Evolutionary conservation across 208 protist species (phyloP).

Genomic region (Trichomonas tenax): DNA sequence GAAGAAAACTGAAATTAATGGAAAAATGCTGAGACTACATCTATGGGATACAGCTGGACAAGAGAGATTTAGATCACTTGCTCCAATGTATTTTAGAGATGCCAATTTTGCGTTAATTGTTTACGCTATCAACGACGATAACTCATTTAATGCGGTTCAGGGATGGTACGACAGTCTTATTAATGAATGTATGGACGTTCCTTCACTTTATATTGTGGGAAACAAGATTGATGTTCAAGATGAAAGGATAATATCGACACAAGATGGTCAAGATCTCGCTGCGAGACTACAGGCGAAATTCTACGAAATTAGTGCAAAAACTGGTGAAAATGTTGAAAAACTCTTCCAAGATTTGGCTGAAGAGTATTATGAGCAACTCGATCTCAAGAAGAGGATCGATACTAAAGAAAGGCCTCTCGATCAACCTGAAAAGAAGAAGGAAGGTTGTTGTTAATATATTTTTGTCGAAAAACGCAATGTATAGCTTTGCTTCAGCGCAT

Average conservation of each 20-base stretch:
- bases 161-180: neutral
- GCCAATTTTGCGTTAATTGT: neutral
- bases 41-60: neutral
- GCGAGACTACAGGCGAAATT: neutral
- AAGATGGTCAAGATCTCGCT: neutral
- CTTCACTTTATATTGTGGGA: neutral
- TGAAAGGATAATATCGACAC: neutral
- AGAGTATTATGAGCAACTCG: too few relatives aligned
- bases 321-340: neutral
- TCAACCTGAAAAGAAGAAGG: too few relatives aligned
- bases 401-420: too few relatives aligned
- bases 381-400: too few relatives aligned
- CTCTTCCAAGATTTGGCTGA: neutral
- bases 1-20: neutral
- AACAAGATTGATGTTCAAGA: neutral
- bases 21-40: neutral
- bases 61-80: too few relatives aligned
- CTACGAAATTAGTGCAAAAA: neutral
- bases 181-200: neutral
- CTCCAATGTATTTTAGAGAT: neutral
- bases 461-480: too few relatives aligned
- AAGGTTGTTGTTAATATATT: too few relatives aligned
- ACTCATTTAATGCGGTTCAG: neutral
- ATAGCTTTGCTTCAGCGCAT: too few relatives aligned
- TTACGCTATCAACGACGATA: neutral